Evolutionary conservation across 768 basidiomycete genomes (phyloP), one percentile per base, ranked within the genome.

Genomic region (Lactarius hengduanensis): DNA sequence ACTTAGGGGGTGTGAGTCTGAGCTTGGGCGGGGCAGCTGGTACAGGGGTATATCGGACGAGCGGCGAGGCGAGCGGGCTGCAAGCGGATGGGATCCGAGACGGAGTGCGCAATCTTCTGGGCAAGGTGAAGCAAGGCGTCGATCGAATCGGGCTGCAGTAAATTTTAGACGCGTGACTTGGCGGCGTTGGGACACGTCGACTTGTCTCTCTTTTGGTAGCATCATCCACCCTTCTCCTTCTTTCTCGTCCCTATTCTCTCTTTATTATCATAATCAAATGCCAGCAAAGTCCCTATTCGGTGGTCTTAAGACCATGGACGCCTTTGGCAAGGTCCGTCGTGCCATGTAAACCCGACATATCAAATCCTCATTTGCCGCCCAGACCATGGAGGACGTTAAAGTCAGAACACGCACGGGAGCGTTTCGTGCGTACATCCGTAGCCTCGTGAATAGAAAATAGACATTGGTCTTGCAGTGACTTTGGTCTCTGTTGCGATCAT

Each of bases 311-410:
- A 93, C 94, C 75, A 84, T 98, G 62, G 97, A 99, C 82, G 97
- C 97, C 78, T 99, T 99, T 83, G 97, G 97, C 69, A 99, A 98
- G 89, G 96, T 96, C 73, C 71, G 82, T 71, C 63, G 18, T 16
- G 28, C 36, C 18, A 32, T 2, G 10, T 30, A 41, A 28, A 28
- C 32, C 11, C 50, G 4, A 5, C 4, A 22, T 13, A 5, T 55
- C 38, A 2, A 53, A 56, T 30, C 47, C 43, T 54, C 57, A 55
- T 43, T 18, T 58, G 28, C 40, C 36, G 22, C 28, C 5, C 72
- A 99, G 96, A 99, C 97, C 43, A 93, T 93, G 77, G 97, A 98
- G 75, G 97, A 99, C 82, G 97, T 99, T 69, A 98, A 98, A 80
- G 93, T 99, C 79, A 95, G 95, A 83, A 98, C 97, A 40, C 87